phyloP scores from a whole-genome alignment of 371 early-diverging fungal species.

The Amoeboaphelidium protococcarum region DNA sequence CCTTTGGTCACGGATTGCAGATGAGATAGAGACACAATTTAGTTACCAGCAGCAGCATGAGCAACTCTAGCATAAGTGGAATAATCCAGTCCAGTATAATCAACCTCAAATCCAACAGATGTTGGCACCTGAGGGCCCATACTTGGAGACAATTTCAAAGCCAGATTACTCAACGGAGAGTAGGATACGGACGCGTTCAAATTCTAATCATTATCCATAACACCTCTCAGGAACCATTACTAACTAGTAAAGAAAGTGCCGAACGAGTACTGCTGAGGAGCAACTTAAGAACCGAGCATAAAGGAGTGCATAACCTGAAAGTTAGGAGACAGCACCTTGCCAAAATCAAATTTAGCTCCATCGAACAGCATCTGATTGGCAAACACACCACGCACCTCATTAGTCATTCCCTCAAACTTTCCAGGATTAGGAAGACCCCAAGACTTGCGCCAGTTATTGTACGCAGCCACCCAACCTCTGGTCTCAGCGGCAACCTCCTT shows the following conservation, averaged over 20 bases:
- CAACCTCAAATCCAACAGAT: constrained; percentile 65
- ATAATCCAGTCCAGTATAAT: constrained; percentile 64
- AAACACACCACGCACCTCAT: neutral
- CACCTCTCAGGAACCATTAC: constrained; percentile 26
- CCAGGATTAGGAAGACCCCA: neutral
- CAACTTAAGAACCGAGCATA: constrained; percentile 61
- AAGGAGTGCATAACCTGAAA: constrained; percentile 83
- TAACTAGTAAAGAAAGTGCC: constrained; percentile 1
- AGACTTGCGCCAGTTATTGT: neutral
- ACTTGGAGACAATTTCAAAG: constrained; percentile 24
- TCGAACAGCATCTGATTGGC: constrained; percentile 30
- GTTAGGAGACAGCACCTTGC: constrained; percentile 60
- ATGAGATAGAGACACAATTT: constrained; percentile 58
- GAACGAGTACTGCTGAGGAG: constrained; percentile 4
- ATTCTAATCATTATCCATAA: constrained; percentile 35
- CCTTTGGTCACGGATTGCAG: constrained; percentile 66
- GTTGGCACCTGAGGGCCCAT: constrained; percentile 34
- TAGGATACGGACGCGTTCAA: neutral
- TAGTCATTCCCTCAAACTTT: neutral
- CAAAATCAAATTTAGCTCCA: constrained; percentile 77
- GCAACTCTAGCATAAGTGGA: constrained; percentile 63
- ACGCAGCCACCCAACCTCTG: no score
- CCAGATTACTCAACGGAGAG: neutral
- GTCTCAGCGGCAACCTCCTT: neutral
- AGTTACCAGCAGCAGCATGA: constrained; percentile 76